Conservation (phyloP, 495 filamentous ascomycete species). For the Amphirosellinia nigrospora region DNA sequence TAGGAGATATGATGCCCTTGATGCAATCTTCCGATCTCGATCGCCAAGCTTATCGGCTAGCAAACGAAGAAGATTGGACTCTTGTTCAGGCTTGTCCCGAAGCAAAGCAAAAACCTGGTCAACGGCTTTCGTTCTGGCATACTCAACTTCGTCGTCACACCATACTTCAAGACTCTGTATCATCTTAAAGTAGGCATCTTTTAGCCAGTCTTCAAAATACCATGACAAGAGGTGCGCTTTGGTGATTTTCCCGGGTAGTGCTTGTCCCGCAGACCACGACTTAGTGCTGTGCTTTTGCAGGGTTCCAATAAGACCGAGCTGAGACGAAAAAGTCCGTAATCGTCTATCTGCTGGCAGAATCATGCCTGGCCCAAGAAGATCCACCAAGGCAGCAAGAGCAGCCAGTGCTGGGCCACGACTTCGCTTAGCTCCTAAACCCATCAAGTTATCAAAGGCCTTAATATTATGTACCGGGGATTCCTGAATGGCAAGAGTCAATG, state of each 20-base stretch:
- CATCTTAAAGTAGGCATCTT: conserved; percentile 87
- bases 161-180: conserved; percentile 87
- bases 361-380: conserved; percentile 87
- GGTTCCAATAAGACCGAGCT: conserved; percentile 73
- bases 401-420: conserved; percentile 93
- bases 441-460: conserved; percentile 83
- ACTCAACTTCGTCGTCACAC: conserved; percentile 93
- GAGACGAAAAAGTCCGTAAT: conserved; percentile 76
- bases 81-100: conserved; percentile 95
- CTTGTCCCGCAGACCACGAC: conserved; percentile 69
- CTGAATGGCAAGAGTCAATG: conserved; percentile 89
- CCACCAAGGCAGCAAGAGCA: conserved; percentile 88
- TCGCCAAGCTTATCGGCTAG: conserved; percentile 97
- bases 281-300: conserved; percentile 61
- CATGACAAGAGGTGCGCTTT: conserved; percentile 81
- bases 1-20: conserved; percentile 86
- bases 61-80: conserved; percentile 88
- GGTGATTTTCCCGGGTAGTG: conserved; percentile 71
- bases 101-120: conserved; percentile 89
- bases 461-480: conserved; percentile 93
- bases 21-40: conserved; percentile 90
- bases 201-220: conserved; percentile 95
- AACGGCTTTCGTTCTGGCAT: conserved; percentile 81
- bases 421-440: conserved; percentile 81
- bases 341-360: conserved; percentile 83